These are phyloP conservation scores for Candida arabinofermentans DNA, from an alignment of 805 yeast species.

Conservation along the genomic window DNA sequence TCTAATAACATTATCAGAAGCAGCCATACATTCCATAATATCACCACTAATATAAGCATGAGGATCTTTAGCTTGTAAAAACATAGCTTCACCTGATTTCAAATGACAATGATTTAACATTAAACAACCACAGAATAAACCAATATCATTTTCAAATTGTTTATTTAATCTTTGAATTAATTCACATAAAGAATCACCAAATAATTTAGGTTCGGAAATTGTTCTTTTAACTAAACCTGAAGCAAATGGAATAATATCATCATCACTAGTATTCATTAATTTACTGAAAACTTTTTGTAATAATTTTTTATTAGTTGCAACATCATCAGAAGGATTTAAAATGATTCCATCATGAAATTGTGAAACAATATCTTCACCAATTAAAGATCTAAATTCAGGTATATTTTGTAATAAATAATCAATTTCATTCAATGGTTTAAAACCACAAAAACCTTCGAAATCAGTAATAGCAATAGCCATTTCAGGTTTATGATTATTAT, in stretches of 20 bases:
- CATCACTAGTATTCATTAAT: slow-evolving; percentile 80
- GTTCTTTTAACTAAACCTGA: slow-evolving; percentile 66
- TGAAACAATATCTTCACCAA: slow-evolving; percentile 57
- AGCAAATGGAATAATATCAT: slow-evolving; percentile 52
- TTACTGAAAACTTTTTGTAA: slow-evolving; percentile 73
- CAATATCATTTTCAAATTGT: slow-evolving; percentile 92
- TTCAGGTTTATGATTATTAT: slow-evolving; percentile 98
- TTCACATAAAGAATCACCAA: slow-evolving; percentile 59
- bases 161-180: slow-evolving; percentile 72
- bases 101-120: slow-evolving; percentile 84
- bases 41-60: slow-evolving; percentile 98
- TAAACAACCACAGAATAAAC: slow-evolving; percentile 93
- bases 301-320: slow-evolving; percentile 53
- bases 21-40: slow-evolving; percentile 99
- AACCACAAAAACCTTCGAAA: slow-evolving; percentile 97
- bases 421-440: slow-evolving; percentile 82
- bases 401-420: slow-evolving; percentile 62
- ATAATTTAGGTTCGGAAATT: slow-evolving; percentile 49
- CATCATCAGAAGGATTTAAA: slow-evolving; percentile 41
- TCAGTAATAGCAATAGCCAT: slow-evolving; percentile 97
- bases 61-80: slow-evolving; percentile 93
- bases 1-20: slow-evolving; percentile 95
- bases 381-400: slow-evolving; percentile 71
- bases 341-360: slow-evolving; percentile 50
- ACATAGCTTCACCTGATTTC: slow-evolving; percentile 91